Evolutionary conservation across 176 grass and related monocot genomes (phyloP).

Genomic region (Oryza brachyantha): DNA sequence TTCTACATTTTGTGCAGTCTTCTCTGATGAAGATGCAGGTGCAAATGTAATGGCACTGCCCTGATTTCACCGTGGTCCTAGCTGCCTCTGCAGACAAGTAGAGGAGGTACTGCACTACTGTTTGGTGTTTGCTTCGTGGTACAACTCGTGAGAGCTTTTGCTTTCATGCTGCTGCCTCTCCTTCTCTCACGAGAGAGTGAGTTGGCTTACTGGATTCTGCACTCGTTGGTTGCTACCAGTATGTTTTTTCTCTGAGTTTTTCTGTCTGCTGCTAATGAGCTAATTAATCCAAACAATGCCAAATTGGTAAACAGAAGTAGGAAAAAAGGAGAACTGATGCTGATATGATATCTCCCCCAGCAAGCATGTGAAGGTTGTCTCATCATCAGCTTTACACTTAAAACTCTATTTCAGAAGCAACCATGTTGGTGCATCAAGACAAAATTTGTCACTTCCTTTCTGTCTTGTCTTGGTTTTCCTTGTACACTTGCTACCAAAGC

Average conservation of each 20-base stretch:
- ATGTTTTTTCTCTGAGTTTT: background rate
- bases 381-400: conserved; percentile 23
- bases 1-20: background rate
- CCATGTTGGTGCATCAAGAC: background rate
- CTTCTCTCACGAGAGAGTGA: background rate
- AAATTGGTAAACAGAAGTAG: background rate
- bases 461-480: background rate
- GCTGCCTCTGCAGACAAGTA: background rate
- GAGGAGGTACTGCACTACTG: background rate
- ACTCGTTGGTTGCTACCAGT: background rate
- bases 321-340: background rate
- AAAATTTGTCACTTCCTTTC: background rate
- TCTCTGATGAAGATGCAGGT: background rate
- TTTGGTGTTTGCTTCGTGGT: background rate
- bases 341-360: background rate
- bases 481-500: background rate
- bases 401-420: conserved; percentile 7
- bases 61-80: conserved; percentile 12
- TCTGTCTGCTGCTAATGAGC: background rate
- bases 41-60: background rate
- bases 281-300: conserved; percentile 1
- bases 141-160: conserved; percentile 10
- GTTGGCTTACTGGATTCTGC: conserved; percentile 23
- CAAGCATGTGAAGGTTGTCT: conserved; percentile 25
- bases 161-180: background rate